Evolutionary conservation across 2,329 filamentous ascomycete genomes (phyloP), one percentile per base, ranked within the genome.

Genomic region (Diaporthe ilicicola): DNA sequence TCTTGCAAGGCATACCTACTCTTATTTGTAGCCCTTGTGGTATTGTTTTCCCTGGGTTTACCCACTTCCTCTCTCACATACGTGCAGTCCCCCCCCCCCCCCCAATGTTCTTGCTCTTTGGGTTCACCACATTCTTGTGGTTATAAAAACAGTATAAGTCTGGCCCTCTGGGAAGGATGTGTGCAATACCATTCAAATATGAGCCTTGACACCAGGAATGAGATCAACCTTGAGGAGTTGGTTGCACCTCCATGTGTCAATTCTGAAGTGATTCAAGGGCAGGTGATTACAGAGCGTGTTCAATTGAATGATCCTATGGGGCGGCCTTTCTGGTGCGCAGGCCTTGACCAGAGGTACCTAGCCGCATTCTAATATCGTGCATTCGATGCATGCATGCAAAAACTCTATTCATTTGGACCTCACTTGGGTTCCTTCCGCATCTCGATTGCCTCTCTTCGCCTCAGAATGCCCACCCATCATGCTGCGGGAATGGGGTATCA

Each of bases 401-500:
- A 9, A 27, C 27, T 12, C 17, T 13, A 19, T 42, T n/a, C 15
- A 10, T 19, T 24, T 29, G 27, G 24, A 48, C n/a, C 42, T 1
- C 12, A 19, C 7, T 24, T 17, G 5, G 37, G 4, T 27, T 15
- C 29, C 19, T 24, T 50, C 29, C 13, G 3, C 19, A 32, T 6
- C 12, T 27, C 13, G 15, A n/a, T 42, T 24, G 19, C 3, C 12
- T 19, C 13, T 37, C 44, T 37, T 39, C 29, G 2, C 50, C 39
- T n/a, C n/a, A 15, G 17, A 59, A 59, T 12, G 59, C 44, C 44
- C n/a, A 48, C 37, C 51, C 39, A n/a, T 54, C 29, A 56, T 56
- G 39, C 17, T 46, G 44, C 24, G 24, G 56, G 53, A 27, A 39
- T 29, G n/a, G 51, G 65, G 65, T 68, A 68, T 68, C 53, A 54